Base-by-base conservation (phyloP, 179 eudicot genomes). In the Vitellaria paradoxa region DNA sequence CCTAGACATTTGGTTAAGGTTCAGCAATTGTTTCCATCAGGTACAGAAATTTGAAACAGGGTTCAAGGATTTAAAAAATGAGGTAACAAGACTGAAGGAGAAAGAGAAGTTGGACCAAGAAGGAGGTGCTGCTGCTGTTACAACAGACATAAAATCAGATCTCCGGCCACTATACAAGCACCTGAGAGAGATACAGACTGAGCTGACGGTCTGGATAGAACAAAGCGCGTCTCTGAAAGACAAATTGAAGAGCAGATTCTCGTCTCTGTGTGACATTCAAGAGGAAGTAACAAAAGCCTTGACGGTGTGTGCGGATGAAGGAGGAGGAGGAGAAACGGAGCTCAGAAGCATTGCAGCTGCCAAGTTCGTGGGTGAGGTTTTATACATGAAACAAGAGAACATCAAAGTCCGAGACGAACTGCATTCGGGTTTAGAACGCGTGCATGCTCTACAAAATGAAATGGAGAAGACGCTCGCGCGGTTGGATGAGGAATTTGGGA, bases 301-400 rank as follows among this genome's bases (percentile, higher is more conserved):
- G 63, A 89, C 85, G 52, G 91, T 81, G 9, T 87, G 93, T n/a
- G 90, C 86, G 2, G 93, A 86, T 78, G 91, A 88, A 73, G 37
- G 37, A 30, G 37, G 37, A 30, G 37, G 37, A 30, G 37, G 90
- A 5, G 89, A 90, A 53, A 91, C 91, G 87, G 84, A 69, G 68
- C 91, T 95, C 82, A 90, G 93, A 10, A 93, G 93, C 55, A 88
- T 88, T 59, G 88, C 89, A 78, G 97, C 97, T 56, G 97, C 97
- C 66, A 91, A 91, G 81, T 90, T 93, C 72, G 94, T 91, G 80
- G 97, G 99, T 26, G 97, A 95, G 87, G 84, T 91, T 76, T 70
- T 90, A 66, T 91, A 91, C 84, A 95, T 95, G 99, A 92, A 95
- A 78, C 99, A 93, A 84, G 99, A 95, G 76, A 95, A 93, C 74